Evolutionary conservation across 2,329 filamentous ascomycete species (phyloP).

Genomic region (Sarocladium kiliense): DNA sequence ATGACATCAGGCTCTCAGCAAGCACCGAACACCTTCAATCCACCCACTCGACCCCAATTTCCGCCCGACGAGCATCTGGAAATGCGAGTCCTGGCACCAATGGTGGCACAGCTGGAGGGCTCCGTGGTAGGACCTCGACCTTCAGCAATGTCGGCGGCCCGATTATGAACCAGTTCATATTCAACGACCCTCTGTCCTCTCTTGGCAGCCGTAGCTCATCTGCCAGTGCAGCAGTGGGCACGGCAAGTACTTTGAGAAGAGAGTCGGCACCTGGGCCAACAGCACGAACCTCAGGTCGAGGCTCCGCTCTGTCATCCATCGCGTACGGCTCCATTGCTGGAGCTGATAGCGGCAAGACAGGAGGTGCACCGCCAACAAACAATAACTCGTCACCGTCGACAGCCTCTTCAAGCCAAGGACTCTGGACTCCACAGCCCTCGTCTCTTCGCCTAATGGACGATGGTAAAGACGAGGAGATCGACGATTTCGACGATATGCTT

Average conservation of each 20-base stretch:
- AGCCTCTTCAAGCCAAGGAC: constrained; percentile 17
- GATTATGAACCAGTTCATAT: constrained; percentile 31
- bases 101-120: constrained; percentile 9
- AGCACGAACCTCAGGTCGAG: neutral
- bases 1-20: constrained; percentile 70
- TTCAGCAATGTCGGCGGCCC: constrained; percentile 18
- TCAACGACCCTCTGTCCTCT: constrained; percentile 36
- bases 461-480: constrained; percentile 41
- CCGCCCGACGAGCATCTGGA: constrained; percentile 26
- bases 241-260: neutral
- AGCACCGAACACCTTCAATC: constrained; percentile 67
- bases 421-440: constrained; percentile 31
- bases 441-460: constrained; percentile 39
- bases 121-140: constrained; percentile 31
- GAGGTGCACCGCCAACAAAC: constrained; percentile 1
- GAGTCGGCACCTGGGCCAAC: constrained; percentile 17
- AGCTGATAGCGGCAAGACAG: constrained; percentile 7
- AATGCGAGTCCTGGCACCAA: constrained; percentile 21
- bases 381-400: constrained; percentile 17
- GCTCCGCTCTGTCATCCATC: constrained; percentile 14
- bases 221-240: constrained; percentile 28
- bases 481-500: constrained; percentile 30
- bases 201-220: constrained; percentile 39
- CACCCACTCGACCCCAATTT: constrained; percentile 28
- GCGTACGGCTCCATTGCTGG: constrained; percentile 1